Conservation (phyloP, 108 stramenopile species). For the Cyclotella distinguenda region DNA sequence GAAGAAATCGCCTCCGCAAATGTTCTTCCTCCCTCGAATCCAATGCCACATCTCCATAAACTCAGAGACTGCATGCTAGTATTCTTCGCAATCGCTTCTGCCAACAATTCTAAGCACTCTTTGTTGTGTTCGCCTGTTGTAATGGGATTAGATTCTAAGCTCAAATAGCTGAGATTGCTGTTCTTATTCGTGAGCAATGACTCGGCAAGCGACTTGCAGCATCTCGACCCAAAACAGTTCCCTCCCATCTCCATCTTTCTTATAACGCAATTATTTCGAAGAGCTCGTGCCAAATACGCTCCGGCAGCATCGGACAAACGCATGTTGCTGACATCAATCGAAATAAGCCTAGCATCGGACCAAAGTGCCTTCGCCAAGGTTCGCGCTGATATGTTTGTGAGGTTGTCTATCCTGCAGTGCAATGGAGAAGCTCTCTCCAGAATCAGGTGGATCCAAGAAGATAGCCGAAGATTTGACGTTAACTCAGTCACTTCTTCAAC, state of each 20-base stretch:
- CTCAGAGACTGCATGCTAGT: constrained; percentile 18
- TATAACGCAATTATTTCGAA: constrained; percentile 13
- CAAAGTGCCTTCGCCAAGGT: constrained; percentile 36
- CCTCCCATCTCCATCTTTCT: constrained; percentile 40
- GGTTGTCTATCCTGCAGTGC: constrained; percentile 12
- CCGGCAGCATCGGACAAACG: constrained; percentile 33
- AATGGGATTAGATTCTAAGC: constrained; percentile 40
- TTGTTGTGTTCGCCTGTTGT: constrained; percentile 6
- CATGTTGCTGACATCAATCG: constrained; percentile 40
- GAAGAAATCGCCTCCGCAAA: constrained; percentile 20
- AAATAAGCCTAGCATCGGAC: constrained; percentile 7
- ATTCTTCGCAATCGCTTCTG: constrained; percentile 23
- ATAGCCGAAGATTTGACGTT: not conserved
- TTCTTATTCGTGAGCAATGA: constrained; percentile 22
- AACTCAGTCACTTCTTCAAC: constrained; percentile 11
- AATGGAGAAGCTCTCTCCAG: not conserved
- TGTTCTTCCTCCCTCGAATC: constrained; percentile 14
- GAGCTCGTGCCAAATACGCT: constrained; percentile 23
- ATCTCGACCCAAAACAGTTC: constrained; percentile 28
- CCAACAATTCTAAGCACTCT: constrained; percentile 29
- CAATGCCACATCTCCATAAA: constrained; percentile 44
- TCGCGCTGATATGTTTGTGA: constrained; percentile 11
- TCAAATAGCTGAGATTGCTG: constrained; percentile 11
- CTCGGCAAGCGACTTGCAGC: constrained; percentile 21
- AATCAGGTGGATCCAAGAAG: constrained; percentile 6